Conservation (phyloP, 345 rosid species). For the Brassica rapa region DNA sequence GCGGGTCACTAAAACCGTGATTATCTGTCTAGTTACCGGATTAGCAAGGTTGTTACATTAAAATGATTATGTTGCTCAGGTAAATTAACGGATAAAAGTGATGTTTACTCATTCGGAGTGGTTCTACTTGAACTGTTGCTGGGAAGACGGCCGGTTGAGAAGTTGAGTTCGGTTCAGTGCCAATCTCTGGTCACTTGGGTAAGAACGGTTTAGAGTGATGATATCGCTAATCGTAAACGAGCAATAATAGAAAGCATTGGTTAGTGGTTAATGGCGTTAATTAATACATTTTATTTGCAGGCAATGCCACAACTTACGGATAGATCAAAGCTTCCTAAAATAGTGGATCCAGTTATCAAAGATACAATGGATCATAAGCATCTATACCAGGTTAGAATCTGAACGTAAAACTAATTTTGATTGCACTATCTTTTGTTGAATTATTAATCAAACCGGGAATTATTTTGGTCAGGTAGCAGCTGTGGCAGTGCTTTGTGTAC, state of each 20-base stretch:
- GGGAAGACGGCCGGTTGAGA: constrained; percentile 85
- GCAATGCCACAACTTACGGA: constrained; percentile 98
- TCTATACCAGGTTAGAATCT: constrained; percentile 74
- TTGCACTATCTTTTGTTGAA: not conserved
- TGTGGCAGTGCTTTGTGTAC: constrained; percentile 88
- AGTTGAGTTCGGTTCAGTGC: constrained; percentile 80
- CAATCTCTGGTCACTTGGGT: constrained; percentile 96
- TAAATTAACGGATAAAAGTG: constrained; percentile 87
- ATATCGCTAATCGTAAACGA: not conserved
- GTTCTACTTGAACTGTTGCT: constrained; percentile 90
- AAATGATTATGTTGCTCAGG: constrained; percentile 47
- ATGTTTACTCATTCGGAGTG: constrained; percentile 90
- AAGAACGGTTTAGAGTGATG: constrained; percentile 22
- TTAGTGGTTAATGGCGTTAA: not conserved
- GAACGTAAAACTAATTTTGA: not conserved
- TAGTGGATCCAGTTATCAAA: constrained; percentile 77
- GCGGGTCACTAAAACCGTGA: not conserved
- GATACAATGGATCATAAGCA: constrained; percentile 79
- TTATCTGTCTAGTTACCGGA: not conserved
- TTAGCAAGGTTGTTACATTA: not conserved
- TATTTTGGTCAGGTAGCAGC: constrained; percentile 73
- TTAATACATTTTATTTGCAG: constrained; percentile 43
- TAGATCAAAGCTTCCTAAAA: constrained; percentile 77
- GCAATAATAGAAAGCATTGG: constrained; percentile 7
- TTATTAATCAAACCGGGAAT: not conserved